These are phyloP conservation scores for Moniliella sp. DNA, from an alignment of 1,284 basidiomycete genomes.

Conservation along the genomic window DNA sequence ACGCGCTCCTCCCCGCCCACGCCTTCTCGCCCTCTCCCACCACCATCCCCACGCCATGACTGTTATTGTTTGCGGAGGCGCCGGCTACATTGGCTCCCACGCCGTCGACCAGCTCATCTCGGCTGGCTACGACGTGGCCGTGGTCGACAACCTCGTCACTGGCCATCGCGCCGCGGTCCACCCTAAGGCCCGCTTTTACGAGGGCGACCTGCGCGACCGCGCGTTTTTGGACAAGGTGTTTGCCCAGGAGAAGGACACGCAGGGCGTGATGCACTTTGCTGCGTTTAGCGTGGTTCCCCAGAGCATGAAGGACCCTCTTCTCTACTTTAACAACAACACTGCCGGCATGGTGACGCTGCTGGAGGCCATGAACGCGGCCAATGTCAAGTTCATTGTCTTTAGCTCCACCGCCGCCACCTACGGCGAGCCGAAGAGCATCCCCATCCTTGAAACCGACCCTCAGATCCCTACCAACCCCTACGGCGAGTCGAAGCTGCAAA, in stretches of 20 bases:
- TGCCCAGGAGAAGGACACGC: slow-evolving; percentile 39
- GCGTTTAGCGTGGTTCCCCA: slow-evolving; percentile 97
- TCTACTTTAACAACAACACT: slow-evolving; percentile 32
- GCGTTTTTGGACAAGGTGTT: slow-evolving; percentile 19
- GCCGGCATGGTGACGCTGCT: slow-evolving; percentile 25
- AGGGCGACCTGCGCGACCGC: slow-evolving; percentile 24
- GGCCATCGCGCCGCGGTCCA: no score
- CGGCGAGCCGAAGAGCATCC: slow-evolving; percentile 73
- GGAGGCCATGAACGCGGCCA: slow-evolving; percentile 52
- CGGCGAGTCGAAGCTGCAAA: slow-evolving; percentile 83
- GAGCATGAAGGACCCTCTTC: slow-evolving; percentile 71
- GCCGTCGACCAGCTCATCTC: background rate
- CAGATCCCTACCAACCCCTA: slow-evolving; percentile 80
- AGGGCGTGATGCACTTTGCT: slow-evolving; percentile 85
- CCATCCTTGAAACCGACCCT: slow-evolving; percentile 78
- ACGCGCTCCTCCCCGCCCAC: no score
- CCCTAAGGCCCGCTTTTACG: no score
- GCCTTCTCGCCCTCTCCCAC: no score
- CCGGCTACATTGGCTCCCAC: background rate
- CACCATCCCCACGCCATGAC: no score
- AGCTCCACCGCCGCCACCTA: slow-evolving; percentile 98
- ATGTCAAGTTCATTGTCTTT: slow-evolving; percentile 70
- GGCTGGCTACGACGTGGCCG: background rate
- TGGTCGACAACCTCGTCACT: background rate
- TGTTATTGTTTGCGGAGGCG: background rate